Percentiles rank a stretch among this genome's conserved stretches.
Conservation (phyloP, 192 early-diverging fungal genomes). For the Coemansia sp. region DNA sequence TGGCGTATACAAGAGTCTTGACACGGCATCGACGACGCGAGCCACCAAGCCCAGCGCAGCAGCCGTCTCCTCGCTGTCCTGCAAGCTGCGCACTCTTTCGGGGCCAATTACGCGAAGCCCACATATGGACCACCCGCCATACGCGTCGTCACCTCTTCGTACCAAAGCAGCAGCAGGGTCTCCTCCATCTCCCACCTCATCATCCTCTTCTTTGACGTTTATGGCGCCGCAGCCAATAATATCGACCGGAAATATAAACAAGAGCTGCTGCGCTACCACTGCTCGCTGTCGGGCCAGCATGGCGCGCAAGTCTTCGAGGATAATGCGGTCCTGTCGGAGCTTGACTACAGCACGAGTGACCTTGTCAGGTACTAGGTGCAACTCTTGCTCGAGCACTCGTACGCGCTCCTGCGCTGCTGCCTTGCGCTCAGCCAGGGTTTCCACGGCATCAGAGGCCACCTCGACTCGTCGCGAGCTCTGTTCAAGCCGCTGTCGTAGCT, state of each 20-base stretch:
- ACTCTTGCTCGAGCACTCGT: neutral
- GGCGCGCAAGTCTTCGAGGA: constrained; percentile 41
- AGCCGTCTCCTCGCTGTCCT: constrained; percentile 17
- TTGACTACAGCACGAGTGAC: neutral
- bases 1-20: constrained; percentile 10
- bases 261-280: neutral
- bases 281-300: constrained; percentile 44
- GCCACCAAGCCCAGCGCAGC: constrained; percentile 33
- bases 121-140: constrained; percentile 30
- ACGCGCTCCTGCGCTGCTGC: neutral
- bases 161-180: too few relatives aligned
- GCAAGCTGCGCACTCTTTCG: neutral
- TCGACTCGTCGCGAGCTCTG: too few relatives aligned
- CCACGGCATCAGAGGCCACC: constrained; percentile 14
- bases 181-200: too few relatives aligned
- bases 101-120: constrained; percentile 11
- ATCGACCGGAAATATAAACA: constrained; percentile 21
- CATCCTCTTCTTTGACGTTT: neutral
- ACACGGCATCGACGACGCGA: constrained; percentile 15
- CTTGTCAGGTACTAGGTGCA: neutral
- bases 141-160: too few relatives aligned
- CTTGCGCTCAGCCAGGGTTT: neutral
- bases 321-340: constrained; percentile 45
- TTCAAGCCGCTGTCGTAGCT: too few relatives aligned
- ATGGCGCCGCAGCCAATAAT: too few relatives aligned